Base-by-base conservation (phyloP, 2,329 filamentous ascomycete species). In the Penicillium paneum region DNA sequence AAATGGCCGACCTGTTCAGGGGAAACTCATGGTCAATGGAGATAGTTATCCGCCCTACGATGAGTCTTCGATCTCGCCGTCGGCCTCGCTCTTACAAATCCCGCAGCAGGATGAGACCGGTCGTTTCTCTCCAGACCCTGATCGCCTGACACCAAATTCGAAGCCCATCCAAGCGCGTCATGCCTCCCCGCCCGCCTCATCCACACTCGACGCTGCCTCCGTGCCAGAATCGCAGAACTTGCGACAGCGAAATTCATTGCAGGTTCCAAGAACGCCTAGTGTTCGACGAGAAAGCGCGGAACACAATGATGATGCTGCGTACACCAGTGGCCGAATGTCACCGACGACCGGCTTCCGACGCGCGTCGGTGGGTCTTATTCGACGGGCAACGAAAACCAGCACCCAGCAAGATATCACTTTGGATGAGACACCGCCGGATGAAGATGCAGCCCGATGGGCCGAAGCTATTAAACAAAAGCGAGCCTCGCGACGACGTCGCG, bases 401-500 rank as follows among this genome's bases (percentile, higher is more conserved):
- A 84, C 95, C 67, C 86, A 92, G 66, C 94, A 91, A 2, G 92
- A 97, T 65, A 78, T 86, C 65, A 87, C 89, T 45, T 81, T 90
- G 34, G 93, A 97, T 63, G 93, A 97, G 64, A 78, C 92, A 19
- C 81, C 86, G 2, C 89, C 88, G 17, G 93, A 97, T 68, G 93
- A 97, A 65, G 93, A 97, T 68, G 91, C 93, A 35, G 82, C 89
- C 54, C 84, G 91, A 52, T 97, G 91, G 90, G 89, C 94, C 29
- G 94, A 99, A 73, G 89, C 90, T 35, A 92, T 96, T 67, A 87
- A 90, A 65, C 90, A 96, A 70, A 96, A 95, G 76, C 81, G 93
- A 59, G 92, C 92, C 8, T 95, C 88, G 72, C 83, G 89, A 70
- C 89, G 85, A 73, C 83, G 87, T 64, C 88, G 86, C 67, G 92